phyloP scores from a whole-genome alignment of 192 early-diverging fungal species.

The Dissophora ornata region DNA sequence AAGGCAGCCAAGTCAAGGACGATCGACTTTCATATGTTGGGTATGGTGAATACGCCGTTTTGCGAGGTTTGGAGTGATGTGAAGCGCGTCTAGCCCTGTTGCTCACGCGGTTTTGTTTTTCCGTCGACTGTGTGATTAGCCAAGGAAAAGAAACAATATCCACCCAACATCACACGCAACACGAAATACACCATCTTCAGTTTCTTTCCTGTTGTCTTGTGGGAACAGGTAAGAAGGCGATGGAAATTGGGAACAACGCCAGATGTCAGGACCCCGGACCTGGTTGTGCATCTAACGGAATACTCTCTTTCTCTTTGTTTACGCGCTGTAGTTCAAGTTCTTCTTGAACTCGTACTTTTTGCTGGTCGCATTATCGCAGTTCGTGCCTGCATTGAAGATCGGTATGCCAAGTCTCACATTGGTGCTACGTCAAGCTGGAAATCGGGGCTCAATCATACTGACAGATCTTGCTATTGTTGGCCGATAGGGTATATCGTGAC shows the following conservation, averaged over 20 bases:
- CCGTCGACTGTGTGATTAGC: conserved; percentile 23
- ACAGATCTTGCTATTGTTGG: neutral
- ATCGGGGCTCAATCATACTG: neutral
- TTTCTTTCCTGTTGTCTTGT: conserved; percentile 84
- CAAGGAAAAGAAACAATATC: conserved; percentile 66
- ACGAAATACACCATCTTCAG: conserved; percentile 88
- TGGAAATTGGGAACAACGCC: neutral
- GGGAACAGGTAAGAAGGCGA: conserved; percentile 70
- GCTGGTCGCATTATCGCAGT: conserved; percentile 91
- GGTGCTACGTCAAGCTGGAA: neutral
- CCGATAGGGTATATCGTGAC: conserved; percentile 84
- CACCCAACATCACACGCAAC: conserved; percentile 88
- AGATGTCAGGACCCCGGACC: no score
- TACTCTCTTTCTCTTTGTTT: neutral
- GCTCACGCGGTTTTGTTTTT: conserved; percentile 15
- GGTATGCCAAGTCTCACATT: conserved; percentile 53
- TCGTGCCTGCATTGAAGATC: conserved; percentile 87
- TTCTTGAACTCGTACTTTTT: conserved; percentile 98
- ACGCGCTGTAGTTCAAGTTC: conserved; percentile 81
- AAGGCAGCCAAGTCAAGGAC: conserved; percentile 59
- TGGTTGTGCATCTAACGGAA: neutral
- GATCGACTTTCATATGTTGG: conserved; percentile 57
- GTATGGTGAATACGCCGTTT: conserved; percentile 43
- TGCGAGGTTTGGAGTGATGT: no score
- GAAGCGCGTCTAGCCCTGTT: neutral